Percentiles rank a stretch among this genome's conserved stretches.
These are phyloP conservation scores for Crucibulum laeve DNA, from an alignment of 768 basidiomycete genomes.

Conservation along the genomic window DNA sequence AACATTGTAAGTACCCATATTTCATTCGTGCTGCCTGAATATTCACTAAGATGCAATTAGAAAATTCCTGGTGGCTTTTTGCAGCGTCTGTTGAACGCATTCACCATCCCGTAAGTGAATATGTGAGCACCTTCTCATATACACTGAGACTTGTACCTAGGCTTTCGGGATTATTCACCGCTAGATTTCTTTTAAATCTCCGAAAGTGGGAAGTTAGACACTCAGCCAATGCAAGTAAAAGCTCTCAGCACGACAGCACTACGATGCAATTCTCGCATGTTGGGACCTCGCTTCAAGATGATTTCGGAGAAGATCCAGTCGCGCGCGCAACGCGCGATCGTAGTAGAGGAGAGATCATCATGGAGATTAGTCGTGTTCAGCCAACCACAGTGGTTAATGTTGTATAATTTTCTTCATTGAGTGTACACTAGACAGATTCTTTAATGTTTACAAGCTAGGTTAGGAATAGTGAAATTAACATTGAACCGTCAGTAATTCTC, in stretches of 20 bases:
- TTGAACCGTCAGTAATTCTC: no score
- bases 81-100: constrained; percentile 21
- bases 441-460: no score
- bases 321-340: background rate
- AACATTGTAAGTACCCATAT: background rate
- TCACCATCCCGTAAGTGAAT: constrained; percentile 20
- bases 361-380: no score
- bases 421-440: no score
- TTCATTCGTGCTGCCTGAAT: no score
- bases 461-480: no score
- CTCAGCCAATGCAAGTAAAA: background rate
- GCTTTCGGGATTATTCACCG: background rate
- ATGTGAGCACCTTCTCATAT: no score
- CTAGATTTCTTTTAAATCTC: background rate
- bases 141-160: background rate
- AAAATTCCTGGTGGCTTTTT: constrained; percentile 20
- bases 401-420: no score
- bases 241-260: background rate
- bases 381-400: no score
- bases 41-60: no score
- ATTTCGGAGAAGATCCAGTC: background rate
- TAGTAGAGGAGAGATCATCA: no score
- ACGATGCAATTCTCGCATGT: background rate
- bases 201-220: background rate
- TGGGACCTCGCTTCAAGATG: background rate